Conservation (phyloP, 23 red algal species). For the Gracilariopsis chorda region DNA sequence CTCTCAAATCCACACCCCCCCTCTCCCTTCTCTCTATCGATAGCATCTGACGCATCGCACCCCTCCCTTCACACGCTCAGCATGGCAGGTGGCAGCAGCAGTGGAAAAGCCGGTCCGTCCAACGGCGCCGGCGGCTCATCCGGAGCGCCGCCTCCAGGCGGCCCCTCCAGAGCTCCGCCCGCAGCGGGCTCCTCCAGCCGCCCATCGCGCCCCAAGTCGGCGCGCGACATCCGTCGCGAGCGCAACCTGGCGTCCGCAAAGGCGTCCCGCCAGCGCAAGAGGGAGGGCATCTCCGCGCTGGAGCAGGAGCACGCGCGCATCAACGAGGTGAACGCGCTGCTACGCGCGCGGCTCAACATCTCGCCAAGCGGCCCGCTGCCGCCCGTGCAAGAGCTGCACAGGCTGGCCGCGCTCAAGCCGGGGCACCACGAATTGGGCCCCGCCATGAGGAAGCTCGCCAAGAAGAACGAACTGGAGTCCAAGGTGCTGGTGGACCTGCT, state of each 20-base stretch:
- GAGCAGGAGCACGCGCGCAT: conserved; percentile 40
- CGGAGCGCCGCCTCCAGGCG: neutral
- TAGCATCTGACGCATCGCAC: no score
- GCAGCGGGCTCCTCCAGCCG: neutral
- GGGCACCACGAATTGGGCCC: conserved; percentile 10
- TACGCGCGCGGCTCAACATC: conserved; percentile 38
- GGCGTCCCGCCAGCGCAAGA: conserved; percentile 32
- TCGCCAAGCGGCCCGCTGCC: neutral
- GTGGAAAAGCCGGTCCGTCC: neutral
- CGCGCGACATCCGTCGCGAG: conserved; percentile 24
- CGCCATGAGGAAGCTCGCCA: conserved; percentile 7
- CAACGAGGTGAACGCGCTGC: conserved; percentile 44
- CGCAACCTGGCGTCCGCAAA: conserved; percentile 54
- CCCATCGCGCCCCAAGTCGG: neutral
- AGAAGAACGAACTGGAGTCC: conserved; percentile 4
- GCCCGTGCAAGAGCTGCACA: neutral
- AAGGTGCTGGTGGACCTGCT: conserved; percentile 34
- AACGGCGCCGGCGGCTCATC: neutral
- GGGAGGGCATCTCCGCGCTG: conserved; percentile 33
- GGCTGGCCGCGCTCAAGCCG: neutral
- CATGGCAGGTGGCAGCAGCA: no score
- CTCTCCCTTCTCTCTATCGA: no score
- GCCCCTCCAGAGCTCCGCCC: no score
- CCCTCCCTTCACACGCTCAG: no score
- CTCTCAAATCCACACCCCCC: no score